Evolutionary conservation across 495 filamentous ascomycete genomes (phyloP), one percentile per base, ranked within the genome.

Genomic region (Hyphodiscus hymeniophilus): DNA sequence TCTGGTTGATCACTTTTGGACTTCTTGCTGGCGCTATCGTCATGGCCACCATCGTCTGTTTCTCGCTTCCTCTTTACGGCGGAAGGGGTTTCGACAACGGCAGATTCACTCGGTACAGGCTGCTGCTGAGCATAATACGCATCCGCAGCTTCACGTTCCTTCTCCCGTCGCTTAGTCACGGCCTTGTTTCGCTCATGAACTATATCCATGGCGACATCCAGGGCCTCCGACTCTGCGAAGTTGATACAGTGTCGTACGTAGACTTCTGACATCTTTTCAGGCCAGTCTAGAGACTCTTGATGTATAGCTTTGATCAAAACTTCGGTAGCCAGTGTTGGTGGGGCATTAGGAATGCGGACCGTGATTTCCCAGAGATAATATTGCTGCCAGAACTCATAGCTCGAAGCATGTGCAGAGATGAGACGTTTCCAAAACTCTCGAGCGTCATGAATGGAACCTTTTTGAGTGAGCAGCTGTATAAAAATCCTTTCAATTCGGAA

Each of bases 311-410:
- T 74, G 48, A 80, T 76, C 31, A 96, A 66, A 34, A 95, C 82
- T 10, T 66, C 74, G 2, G 86, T 90, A 10, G 85, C 85, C 47
- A 75, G 70, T 30, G 71, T 69, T 3, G 87, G 87, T 3, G 48
- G 51, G 3, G 34, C 3, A 31, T 40, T 47, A n/a, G 55, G 18
- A 48, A 59, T 65, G 6, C 65, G 61, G 5, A 72, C 58, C 3
- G 62, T 74, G 71, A 96, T 80, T 63, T 95, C 92, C 87, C 88
- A 98, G 33, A 80, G 65, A 62, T 94, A 95, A 61, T 85, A 95
- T 31, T 81, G 76, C 24, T 89, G 75, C 92, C 92, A 98, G 58
- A 96, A 96, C 56, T 94, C 87, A 56, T 87, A 87, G 57, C 81
- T 88, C 52, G 85, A 73, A 16, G 80, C 81, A 30, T 85, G 80